Conservation (phyloP, 2,329 filamentous ascomycete species). For the Akanthomyces dipterigenus region DNA sequence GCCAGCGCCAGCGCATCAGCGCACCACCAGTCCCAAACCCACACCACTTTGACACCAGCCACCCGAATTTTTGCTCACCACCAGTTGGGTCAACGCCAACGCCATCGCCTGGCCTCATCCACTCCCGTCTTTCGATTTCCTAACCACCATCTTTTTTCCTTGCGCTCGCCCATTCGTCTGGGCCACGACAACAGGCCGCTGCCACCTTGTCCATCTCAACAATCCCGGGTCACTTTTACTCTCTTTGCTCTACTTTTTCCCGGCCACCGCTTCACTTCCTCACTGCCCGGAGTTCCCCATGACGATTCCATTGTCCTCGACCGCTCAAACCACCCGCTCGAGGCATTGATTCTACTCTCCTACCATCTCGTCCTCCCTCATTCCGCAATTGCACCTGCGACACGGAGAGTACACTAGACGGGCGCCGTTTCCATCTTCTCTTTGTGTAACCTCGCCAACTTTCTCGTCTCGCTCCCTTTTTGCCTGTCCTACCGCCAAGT, state of each 20-base stretch:
- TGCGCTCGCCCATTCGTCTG: not conserved
- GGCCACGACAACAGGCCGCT: constrained; percentile 2
- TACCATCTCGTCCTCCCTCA: not conserved
- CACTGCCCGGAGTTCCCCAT: not conserved
- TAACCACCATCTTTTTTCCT: constrained; percentile 6
- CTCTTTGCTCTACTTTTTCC: not conserved
- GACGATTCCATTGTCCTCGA: constrained; percentile 2
- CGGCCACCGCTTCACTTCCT: constrained; percentile 2
- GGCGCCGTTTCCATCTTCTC: not conserved
- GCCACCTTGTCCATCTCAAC: not conserved
- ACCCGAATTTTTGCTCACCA: constrained; percentile 11
- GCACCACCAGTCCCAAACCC: not conserved
- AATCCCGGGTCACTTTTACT: not conserved
- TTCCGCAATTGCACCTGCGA: not conserved
- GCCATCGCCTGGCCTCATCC: not conserved
- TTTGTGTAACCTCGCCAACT: constrained; percentile 4
- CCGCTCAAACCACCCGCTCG: not conserved
- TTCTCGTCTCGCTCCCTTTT: not conserved
- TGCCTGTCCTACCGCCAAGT: not conserved
- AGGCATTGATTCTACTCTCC: not conserved
- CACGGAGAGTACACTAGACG: not conserved
- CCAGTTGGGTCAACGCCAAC: not conserved
- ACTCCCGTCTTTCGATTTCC: constrained; percentile 5
- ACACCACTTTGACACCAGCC: not conserved
- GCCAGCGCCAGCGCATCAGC: not conserved